phyloP scores from a whole-genome alignment of 1,284 basidiomycete species.

The Apiotrichum akiyoshidainum region DNA sequence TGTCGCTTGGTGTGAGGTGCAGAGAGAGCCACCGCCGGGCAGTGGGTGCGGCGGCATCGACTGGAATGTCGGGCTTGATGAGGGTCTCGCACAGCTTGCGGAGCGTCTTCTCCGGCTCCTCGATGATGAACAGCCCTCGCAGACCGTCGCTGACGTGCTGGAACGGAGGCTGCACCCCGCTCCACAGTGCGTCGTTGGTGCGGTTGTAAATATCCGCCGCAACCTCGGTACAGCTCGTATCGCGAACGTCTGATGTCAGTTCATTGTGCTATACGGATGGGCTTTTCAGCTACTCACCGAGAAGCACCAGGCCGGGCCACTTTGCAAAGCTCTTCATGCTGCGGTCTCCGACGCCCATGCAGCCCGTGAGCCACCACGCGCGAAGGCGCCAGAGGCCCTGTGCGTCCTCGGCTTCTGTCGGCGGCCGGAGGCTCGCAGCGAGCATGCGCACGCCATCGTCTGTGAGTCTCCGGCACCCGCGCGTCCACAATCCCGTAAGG shows the following conservation, averaged over 20 bases:
- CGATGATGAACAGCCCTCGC: slow-evolving; percentile 24
- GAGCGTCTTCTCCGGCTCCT: slow-evolving; percentile 24
- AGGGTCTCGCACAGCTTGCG: slow-evolving; percentile 29
- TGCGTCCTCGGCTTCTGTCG: slow-evolving; percentile 8
- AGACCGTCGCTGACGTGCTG: slow-evolving; percentile 37
- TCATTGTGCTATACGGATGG: not conserved
- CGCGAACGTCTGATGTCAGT: slow-evolving; percentile 32
- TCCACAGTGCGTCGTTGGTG: slow-evolving; percentile 21
- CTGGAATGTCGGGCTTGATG: slow-evolving; percentile 17
- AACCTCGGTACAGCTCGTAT: slow-evolving; percentile 35
- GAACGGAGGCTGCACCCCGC: slow-evolving; percentile 27
- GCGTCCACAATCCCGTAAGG: slow-evolving; percentile 38
- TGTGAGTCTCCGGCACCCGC: slow-evolving; percentile 24
- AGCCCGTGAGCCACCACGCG: slow-evolving; percentile 29
- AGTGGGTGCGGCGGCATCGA: not conserved
- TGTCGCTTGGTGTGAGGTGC: slow-evolving; percentile 16
- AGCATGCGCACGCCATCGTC: slow-evolving; percentile 37
- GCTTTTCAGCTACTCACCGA: slow-evolving; percentile 26
- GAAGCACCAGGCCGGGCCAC: slow-evolving; percentile 38
- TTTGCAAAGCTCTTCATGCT: slow-evolving; percentile 32
- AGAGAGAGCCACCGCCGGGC: slow-evolving; percentile 13
- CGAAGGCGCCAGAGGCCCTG: slow-evolving; percentile 31
- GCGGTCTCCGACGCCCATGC: slow-evolving; percentile 28
- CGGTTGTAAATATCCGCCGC: slow-evolving; percentile 35
- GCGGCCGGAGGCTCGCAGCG: slow-evolving; percentile 21